Evolutionary conservation across 257 asterid genomes (phyloP).

Genomic region (Solanum medicagineum): DNA sequence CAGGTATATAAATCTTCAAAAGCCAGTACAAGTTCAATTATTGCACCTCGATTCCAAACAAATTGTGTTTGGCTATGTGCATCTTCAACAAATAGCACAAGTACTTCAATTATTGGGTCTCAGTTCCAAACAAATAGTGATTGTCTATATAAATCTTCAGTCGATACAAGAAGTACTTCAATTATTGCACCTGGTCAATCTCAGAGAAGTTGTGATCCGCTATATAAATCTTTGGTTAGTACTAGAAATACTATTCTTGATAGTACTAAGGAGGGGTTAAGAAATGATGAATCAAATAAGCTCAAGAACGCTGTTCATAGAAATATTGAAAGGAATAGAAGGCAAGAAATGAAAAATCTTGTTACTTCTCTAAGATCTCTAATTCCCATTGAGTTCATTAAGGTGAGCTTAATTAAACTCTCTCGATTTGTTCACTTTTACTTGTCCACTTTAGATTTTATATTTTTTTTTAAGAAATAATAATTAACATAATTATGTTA

Average conservation of each 20-base stretch:
- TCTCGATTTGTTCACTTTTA: neutral
- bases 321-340: neutral
- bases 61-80: neutral
- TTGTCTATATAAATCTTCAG: neutral
- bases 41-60: neutral
- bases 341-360: neutral
- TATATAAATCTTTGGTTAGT: neutral
- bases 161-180: neutral
- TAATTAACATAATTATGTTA: no score
- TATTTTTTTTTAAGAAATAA: no score
- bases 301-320: neutral
- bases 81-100: neutral
- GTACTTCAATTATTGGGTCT: neutral
- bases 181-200: neutral
- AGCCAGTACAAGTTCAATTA: neutral
- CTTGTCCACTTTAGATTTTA: neutral
- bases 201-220: neutral
- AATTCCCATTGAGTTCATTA: neutral
- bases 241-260: neutral
- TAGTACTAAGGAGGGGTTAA: neutral
- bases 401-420: neutral
- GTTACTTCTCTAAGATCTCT: neutral
- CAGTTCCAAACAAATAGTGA: neutral
- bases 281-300: neutral
- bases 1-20: neutral